Evolutionary conservation across 768 basidiomycete genomes (phyloP).

Genomic region (Clitopilus passeckerianus): DNA sequence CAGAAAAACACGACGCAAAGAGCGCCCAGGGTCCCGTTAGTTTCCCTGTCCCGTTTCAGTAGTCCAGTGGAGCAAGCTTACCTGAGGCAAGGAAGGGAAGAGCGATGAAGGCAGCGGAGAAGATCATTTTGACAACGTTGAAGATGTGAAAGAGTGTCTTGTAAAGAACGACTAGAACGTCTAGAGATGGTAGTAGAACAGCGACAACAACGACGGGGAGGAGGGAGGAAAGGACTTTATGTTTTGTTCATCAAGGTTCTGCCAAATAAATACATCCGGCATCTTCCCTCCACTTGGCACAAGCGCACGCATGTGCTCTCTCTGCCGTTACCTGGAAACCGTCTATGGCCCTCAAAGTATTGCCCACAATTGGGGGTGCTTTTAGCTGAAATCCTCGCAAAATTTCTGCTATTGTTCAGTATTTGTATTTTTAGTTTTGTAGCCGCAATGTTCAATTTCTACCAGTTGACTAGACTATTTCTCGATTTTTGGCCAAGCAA

Average conservation of each 20-base stretch:
- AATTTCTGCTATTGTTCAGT: neutral
- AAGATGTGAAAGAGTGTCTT: slow-evolving; percentile 13
- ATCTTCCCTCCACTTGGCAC: slow-evolving; percentile 5
- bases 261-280: slow-evolving; percentile 12
- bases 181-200: neutral
- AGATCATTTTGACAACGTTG: slow-evolving; percentile 12
- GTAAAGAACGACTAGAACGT: slow-evolving; percentile 16
- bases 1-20: neutral
- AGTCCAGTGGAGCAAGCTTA: slow-evolving; percentile 14
- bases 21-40: neutral
- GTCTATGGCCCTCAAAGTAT: neutral
- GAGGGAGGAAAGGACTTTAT: slow-evolving; percentile 3
- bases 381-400: neutral
- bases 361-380: neutral
- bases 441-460: too few species aligned
- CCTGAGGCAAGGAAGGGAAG: slow-evolving; percentile 42
- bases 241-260: neutral
- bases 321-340: neutral
- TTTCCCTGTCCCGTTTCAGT: neutral
- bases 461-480: too few species aligned
- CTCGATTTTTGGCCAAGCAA: neutral
- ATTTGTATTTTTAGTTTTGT: neutral
- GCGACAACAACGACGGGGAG: neutral
- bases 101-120: slow-evolving; percentile 38
- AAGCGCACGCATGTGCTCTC: neutral